Evolutionary conservation across 306 rosid species (phyloP).

Genomic region (Gastrolobium bilobum): DNA sequence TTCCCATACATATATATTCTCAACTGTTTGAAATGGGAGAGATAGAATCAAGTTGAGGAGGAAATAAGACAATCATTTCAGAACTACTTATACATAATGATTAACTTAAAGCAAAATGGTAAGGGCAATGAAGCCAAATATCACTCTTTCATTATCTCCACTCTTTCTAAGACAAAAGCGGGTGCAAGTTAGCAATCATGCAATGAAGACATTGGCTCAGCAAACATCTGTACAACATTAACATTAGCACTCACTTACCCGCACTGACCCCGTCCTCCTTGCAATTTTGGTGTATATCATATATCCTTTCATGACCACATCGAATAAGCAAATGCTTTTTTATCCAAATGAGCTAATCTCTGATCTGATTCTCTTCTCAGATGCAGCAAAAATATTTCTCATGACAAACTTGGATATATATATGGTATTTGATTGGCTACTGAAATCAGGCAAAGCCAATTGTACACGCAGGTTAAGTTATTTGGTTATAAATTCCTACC

Average conservation of each 20-base stretch:
- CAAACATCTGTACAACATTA: constrained; percentile 62
- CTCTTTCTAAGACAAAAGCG: constrained; percentile 45
- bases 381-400: background rate
- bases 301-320: constrained; percentile 41
- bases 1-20: no score
- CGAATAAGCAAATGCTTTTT: constrained; percentile 47
- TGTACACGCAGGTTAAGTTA: constrained; percentile 46
- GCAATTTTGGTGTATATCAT: constrained; percentile 39
- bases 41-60: no score
- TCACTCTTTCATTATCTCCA: constrained; percentile 48
- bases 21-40: no score
- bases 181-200: constrained; percentile 52
- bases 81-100: constrained; percentile 28
- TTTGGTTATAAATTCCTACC: constrained; percentile 61
- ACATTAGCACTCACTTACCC: constrained; percentile 32
- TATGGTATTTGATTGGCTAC: constrained; percentile 53
- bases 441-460: constrained; percentile 47
- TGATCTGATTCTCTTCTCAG: constrained; percentile 53
- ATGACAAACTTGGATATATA: constrained; percentile 54
- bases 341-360: constrained; percentile 47
- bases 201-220: constrained; percentile 42
- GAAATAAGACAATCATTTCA: no score
- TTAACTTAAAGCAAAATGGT: constrained; percentile 42
- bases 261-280: constrained; percentile 35
- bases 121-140: constrained; percentile 47